phyloP scores from a whole-genome alignment of 495 filamentous ascomycete species.

The Glonium stellatum region DNA sequence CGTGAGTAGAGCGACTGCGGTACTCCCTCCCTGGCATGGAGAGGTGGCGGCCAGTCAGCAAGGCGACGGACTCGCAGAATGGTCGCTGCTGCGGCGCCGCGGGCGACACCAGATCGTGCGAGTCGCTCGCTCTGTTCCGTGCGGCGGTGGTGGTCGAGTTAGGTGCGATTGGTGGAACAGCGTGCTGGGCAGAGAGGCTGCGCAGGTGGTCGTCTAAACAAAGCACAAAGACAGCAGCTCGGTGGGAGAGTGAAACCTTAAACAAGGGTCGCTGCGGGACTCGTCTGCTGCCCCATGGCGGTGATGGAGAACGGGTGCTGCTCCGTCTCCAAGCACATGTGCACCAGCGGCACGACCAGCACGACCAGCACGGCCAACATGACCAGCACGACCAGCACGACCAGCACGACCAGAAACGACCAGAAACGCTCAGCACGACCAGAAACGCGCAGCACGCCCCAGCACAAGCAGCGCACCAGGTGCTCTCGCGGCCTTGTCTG shows the following conservation, averaged over 20 bases:
- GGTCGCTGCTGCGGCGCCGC: neutral
- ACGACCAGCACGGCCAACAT: no score
- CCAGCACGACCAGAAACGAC: no score
- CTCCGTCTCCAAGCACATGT: neutral
- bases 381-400: no score
- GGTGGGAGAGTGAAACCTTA: conserved; percentile 8
- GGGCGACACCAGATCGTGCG: neutral
- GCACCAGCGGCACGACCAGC: neutral
- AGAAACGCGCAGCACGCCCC: no score
- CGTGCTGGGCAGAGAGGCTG: neutral
- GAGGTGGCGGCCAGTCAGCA: neutral
- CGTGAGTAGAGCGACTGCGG: conserved; percentile 18
- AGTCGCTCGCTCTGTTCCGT: neutral
- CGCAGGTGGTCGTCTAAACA: conserved; percentile 15
- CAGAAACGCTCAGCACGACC: no score
- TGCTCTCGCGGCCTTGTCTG: neutral
- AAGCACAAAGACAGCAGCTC: conserved; percentile 12
- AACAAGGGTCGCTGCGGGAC: conserved; percentile 13
- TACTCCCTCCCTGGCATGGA: conserved; percentile 21
- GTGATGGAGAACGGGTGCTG: no score
- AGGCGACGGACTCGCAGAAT: neutral
- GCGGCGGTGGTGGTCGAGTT: conserved; percentile 1
- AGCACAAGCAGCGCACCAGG: no score
- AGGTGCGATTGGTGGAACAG: conserved; percentile 14
- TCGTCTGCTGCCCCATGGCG: neutral